Evolutionary conservation across 2,329 filamentous ascomycete genomes (phyloP), one percentile per base, ranked within the genome.

Genomic region (Epichloe uncinata): DNA sequence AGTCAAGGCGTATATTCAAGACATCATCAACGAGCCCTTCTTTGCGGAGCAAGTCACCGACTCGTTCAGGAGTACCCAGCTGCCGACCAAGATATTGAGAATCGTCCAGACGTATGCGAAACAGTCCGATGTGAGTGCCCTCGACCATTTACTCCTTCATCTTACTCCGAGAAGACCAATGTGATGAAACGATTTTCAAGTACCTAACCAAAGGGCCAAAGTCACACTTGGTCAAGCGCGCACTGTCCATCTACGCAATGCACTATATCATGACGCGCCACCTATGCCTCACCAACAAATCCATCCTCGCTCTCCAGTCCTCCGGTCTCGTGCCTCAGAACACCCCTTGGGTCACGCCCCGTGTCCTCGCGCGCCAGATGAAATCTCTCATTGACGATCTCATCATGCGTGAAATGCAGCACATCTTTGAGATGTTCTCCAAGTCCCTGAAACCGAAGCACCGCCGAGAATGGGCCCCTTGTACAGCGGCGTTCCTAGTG

Each of bases 201-300:
- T 22, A 20, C 15, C 45, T 41, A 36, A 33, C 20, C 13, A 11
- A 11, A 9, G 7, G 18, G 15, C 4, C 7, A 20, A 16, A 75
- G 63, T 72, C 71, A 1, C 52, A 66, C 9, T 74, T 79, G 57
- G 76, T 78, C 42, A 73, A 72, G 58, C 68, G 69, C 38, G 75
- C 76, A 1, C 66, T 80, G 18, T 69, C 69, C 37, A 73, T 79
- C 46, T 77, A 78, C 61, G 71, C 71, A 41, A 75, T 75, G 68
- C 74, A 80, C 58, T 79, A 77, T 59, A 65, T 78, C 53, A 72
- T 79, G 64, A 72, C 73, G 5, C 70, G 72, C 4, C 77, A 79
- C 55, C 66, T 80, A 20, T 74, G 69, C 59, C 64, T 79, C 35
- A 77, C 75, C 8, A 59, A 59, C 6, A 59, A 63, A 38, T 72